A percentile compares a stretch with the other conserved stretches of the same genome.
Conservation (phyloP, 2,329 filamentous ascomycete species). For the Ophiostoma sp. region DNA sequence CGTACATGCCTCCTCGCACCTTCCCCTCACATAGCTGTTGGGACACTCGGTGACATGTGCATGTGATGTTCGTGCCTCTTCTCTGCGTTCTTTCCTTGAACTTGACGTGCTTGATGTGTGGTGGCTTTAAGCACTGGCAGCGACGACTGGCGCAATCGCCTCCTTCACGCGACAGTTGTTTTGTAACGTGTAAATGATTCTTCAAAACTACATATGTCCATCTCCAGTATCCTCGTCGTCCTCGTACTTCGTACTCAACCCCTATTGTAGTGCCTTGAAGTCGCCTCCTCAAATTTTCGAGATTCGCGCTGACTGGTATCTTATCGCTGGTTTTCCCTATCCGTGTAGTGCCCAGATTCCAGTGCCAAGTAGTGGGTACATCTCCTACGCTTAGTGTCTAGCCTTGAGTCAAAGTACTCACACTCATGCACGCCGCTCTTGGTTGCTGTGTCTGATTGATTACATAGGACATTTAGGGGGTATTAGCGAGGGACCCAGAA, state of each 20-base stretch:
- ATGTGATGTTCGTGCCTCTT: not conserved
- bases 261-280: not conserved
- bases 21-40: not conserved
- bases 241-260: not conserved
- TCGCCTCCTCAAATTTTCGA: not conserved
- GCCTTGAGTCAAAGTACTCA: too few species aligned
- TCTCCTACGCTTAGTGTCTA: not conserved
- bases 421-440: not conserved
- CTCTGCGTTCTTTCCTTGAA: not conserved
- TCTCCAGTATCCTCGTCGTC: not conserved
- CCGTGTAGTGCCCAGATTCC: not conserved
- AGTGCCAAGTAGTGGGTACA: not conserved
- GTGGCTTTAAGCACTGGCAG: not conserved
- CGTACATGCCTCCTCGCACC: not conserved
- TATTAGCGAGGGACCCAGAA: not conserved
- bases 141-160: not conserved
- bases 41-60: not conserved
- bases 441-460: slow-evolving; percentile 2
- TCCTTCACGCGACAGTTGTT: not conserved
- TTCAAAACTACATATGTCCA: not conserved
- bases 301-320: slow-evolving; percentile 6
- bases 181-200: not conserved
- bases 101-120: not conserved
- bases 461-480: not conserved
- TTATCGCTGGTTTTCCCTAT: not conserved